phyloP scores from a whole-genome alignment of 331 rosid genomes.

The Erythrophleum ivorense region DNA sequence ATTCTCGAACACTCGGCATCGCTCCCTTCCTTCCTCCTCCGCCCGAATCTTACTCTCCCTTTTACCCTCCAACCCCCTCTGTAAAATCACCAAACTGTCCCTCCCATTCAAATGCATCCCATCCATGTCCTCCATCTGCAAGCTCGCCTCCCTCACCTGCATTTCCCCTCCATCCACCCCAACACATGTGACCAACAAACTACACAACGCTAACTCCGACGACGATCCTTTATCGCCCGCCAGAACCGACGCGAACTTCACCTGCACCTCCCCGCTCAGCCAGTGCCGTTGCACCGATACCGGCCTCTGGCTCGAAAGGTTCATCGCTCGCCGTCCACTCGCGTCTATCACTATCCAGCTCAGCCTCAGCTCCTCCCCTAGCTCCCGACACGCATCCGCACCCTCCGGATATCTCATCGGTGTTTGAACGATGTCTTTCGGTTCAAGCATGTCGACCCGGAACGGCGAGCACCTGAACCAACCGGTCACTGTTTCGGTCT shows the following conservation, averaged over 20 bases:
- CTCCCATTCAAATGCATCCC: conserved; percentile 66
- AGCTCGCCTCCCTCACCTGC: conserved; percentile 65
- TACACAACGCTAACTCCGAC: conserved; percentile 56
- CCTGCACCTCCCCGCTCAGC: conserved; percentile 75
- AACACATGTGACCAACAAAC: conserved; percentile 54
- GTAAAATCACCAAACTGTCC: conserved; percentile 74
- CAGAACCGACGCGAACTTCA: conserved; percentile 49
- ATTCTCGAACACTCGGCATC: conserved; percentile 49
- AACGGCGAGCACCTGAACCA: conserved; percentile 88
- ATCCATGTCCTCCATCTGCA: conserved; percentile 80
- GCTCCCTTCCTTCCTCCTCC: conserved; percentile 36
- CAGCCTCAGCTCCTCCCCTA: conserved; percentile 47
- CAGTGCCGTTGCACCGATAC: conserved; percentile 68
- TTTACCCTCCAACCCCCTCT: conserved; percentile 51
- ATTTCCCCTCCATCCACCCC: conserved; percentile 51
- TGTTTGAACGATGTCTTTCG: conserved; percentile 65
- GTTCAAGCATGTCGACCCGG: conserved; percentile 64
- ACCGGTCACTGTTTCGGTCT: conserved; percentile 66
- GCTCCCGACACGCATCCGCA: conserved; percentile 40
- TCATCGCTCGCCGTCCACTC: conserved; percentile 56
- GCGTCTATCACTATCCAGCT: conserved; percentile 78
- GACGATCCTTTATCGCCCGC: conserved; percentile 54
- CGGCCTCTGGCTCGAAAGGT: conserved; percentile 66
- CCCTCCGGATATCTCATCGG: conserved; percentile 36
- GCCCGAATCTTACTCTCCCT: conserved; percentile 39